These are phyloP conservation scores for Hypoxylon sp. DNA, from an alignment of 2,329 filamentous ascomycete genomes.

Conservation along the genomic window DNA sequence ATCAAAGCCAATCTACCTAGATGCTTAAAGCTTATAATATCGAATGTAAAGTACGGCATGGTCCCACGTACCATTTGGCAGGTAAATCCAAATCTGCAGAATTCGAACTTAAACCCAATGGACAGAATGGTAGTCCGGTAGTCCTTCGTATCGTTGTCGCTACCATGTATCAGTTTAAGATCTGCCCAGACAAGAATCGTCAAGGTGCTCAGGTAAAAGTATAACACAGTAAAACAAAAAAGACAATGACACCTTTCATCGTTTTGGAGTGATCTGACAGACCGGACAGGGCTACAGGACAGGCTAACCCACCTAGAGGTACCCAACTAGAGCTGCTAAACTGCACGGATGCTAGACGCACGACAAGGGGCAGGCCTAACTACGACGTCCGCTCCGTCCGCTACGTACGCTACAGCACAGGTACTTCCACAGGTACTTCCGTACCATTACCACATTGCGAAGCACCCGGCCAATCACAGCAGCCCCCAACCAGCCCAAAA, in stretches of 20 bases:
- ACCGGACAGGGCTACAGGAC: background rate
- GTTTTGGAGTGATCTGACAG: background rate
- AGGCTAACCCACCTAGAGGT: background rate
- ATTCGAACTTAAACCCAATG: background rate
- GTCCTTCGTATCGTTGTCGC: no score
- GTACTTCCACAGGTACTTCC: conserved; percentile 17
- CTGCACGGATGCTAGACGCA: conserved; percentile 9
- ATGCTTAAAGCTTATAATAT: background rate
- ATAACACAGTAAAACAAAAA: background rate
- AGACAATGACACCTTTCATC: background rate
- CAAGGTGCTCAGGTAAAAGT: background rate
- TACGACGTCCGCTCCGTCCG: background rate
- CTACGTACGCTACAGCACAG: background rate
- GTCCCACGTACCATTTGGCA: background rate
- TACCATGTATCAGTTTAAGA: background rate
- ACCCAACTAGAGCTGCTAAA: background rate
- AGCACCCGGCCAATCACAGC: conserved; percentile 33
- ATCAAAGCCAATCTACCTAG: background rate
- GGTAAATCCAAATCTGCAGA: background rate
- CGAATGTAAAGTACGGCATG: background rate
- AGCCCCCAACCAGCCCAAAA: conserved; percentile 20
- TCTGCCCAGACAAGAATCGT: background rate
- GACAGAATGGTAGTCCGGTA: background rate
- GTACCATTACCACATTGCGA: conserved; percentile 41
- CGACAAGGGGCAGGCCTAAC: conserved; percentile 31